These are phyloP conservation scores for Lunularia cruciata DNA, from an alignment of 225 moss, liverwort and hornwort genomes.

Conservation along the genomic window DNA sequence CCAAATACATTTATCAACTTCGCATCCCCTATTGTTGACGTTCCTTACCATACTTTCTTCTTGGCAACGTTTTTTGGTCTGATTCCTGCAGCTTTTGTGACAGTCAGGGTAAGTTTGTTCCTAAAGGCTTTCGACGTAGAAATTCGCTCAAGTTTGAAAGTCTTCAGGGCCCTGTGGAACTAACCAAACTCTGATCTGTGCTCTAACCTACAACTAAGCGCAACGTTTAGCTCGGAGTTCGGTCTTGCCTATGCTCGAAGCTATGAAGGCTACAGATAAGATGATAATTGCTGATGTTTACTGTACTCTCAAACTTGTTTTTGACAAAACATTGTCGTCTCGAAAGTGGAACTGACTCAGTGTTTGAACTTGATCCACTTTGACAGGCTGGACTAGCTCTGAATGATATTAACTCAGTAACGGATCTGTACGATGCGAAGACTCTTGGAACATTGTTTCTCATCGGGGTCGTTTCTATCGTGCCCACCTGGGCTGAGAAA, in stretches of 20 bases:
- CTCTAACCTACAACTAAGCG: too few relatives aligned
- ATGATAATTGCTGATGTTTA: too few relatives aligned
- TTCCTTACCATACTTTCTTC: constrained; percentile 74
- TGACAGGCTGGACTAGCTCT: constrained; percentile 87
- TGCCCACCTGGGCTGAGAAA: constrained; percentile 56
- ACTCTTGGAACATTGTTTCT: constrained; percentile 72
- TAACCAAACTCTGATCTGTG: too few relatives aligned
- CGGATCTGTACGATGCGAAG: constrained; percentile 75
- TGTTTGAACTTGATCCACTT: too few relatives aligned
- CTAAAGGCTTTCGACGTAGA: neutral
- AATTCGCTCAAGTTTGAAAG: too few relatives aligned
- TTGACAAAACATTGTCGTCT: too few relatives aligned
- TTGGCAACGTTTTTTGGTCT: constrained; percentile 76
- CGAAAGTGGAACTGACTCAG: too few relatives aligned
- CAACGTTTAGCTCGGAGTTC: too few relatives aligned
- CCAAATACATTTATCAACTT: constrained; percentile 98
- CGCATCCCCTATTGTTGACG: constrained; percentile 86
- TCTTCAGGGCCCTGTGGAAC: too few relatives aligned
- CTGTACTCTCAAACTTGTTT: too few relatives aligned
- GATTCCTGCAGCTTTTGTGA: constrained; percentile 81
- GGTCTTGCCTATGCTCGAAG: too few relatives aligned
- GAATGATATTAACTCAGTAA: constrained; percentile 64
- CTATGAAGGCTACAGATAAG: too few relatives aligned
- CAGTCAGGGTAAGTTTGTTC: constrained; percentile 60
- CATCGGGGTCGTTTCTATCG: constrained; percentile 75